Evolutionary conservation across 1,284 basidiomycete species (phyloP), one percentile per base, ranked within the genome.

Genomic region (Sphaerobolus stellatus): DNA sequence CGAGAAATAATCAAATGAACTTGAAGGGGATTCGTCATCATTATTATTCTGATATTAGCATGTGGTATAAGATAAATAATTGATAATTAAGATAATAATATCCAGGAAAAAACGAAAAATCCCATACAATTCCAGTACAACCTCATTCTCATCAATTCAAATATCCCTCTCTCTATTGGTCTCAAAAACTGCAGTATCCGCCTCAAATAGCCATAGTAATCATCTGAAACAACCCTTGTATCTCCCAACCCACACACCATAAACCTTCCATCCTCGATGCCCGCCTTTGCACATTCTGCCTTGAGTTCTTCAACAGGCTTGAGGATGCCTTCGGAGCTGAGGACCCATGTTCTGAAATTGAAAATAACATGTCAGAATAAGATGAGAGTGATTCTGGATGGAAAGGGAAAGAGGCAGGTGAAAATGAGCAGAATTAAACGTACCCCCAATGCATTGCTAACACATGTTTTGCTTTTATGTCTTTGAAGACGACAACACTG

Each of bases 371-470:
- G 54, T 20, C 41, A 41, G 56, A 20, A 41, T 8, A 30, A 30
- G 27, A 28, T 30, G n/a, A n/a, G n/a, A n/a, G n/a, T n/a, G n/a
- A 60, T 58, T n/a, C n/a, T n/a, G n/a, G n/a, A n/a, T 41, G 45
- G 56, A 22, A 44, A 9, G 29, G 29, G 27, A 28, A 30, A 60
- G 57, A n/a, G 7, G 22, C 7, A 38, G 3, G 56, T 31, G 40
- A 27, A 8, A 30, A 33, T 20, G 57, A 69, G 48, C 56, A 56
- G 36, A 41, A 25, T 4, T 28, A 31, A 20, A 58, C 70, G 49
- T 56, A 78, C 75, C 83, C 84, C 85, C 85, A 88, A 66, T 88
- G 86, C 76, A 88, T 88, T 2, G 79, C 84, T 3, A 88, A 59
- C 0, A 80, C 85, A 60, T 74, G 78, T 67, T 77, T 75, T 5